Evolutionary conservation across 2,329 filamentous ascomycete species (phyloP).

Genomic region (Fusarium odoratissimum): DNA sequence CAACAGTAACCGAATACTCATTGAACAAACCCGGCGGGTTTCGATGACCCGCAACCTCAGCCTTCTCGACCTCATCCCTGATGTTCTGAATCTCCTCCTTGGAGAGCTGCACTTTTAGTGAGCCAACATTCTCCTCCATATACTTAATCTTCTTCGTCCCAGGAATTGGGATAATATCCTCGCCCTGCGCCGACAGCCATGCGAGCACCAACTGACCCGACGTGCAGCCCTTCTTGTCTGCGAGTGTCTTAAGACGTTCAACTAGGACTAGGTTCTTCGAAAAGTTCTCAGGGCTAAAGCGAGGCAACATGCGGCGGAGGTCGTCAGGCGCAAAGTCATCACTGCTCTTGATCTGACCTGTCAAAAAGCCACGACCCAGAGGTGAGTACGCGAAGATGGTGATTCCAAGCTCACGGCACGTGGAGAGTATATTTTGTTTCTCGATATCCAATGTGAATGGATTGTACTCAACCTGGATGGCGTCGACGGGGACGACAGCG

Average conservation of each 20-base stretch:
- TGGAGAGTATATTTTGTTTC: neutral
- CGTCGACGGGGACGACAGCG: rapidly evolving
- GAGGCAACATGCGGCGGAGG: neutral
- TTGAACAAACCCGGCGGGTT: neutral
- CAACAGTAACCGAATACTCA: neutral
- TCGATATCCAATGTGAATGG: neutral
- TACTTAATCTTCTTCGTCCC: constrained; percentile 2
- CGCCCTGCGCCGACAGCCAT: neutral
- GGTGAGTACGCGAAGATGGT: neutral
- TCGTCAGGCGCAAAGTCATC: neutral
- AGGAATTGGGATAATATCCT: neutral
- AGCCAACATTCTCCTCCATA: neutral
- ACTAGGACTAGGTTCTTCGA: neutral
- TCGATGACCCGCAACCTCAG: neutral
- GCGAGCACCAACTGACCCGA: neutral
- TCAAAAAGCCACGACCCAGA: neutral
- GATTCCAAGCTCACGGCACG: neutral
- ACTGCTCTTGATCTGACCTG: neutral
- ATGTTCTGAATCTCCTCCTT: neutral
- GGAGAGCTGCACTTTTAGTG: neutral
- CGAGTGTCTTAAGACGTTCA: rapidly evolving
- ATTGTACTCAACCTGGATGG: neutral
- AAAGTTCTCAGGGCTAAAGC: neutral
- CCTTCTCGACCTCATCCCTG: neutral
- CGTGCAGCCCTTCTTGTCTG: neutral